Conservation (phyloP, 1,284 basidiomycete genomes). For the Athelia sp. region DNA sequence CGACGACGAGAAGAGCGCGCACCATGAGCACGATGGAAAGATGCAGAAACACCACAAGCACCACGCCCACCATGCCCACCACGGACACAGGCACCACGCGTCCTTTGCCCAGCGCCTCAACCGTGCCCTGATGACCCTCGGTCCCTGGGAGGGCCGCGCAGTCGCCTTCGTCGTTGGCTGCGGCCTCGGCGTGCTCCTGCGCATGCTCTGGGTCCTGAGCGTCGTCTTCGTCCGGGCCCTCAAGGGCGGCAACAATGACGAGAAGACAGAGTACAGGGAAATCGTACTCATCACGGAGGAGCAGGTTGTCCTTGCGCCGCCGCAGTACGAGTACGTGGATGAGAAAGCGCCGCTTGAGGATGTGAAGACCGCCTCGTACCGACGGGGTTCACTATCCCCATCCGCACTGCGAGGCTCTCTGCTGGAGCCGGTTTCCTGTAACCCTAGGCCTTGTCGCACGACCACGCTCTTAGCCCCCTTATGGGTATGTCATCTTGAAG, state of each 20-base stretch:
- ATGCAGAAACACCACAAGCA: constrained; percentile 4
- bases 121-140: constrained; percentile 58
- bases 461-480: too few relatives aligned
- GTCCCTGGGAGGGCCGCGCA: constrained; percentile 75
- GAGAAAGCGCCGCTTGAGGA: constrained; percentile 31
- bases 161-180: constrained; percentile 78
- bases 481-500: too few relatives aligned
- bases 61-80: constrained; percentile 12
- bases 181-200: constrained; percentile 71
- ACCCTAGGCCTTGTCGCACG: too few relatives aligned
- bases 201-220: constrained; percentile 70
- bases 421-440: too few relatives aligned
- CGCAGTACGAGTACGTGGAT: constrained; percentile 40
- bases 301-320: constrained; percentile 39
- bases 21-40: constrained; percentile 7
- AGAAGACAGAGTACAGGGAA: constrained; percentile 33
- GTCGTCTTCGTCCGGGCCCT: constrained; percentile 54
- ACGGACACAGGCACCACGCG: constrained; percentile 14
- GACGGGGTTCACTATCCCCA: too few relatives aligned
- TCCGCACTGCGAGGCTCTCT: too few relatives aligned
- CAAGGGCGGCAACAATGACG: constrained; percentile 29
- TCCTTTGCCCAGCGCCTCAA: constrained; percentile 57
- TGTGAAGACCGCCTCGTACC: too few relatives aligned
- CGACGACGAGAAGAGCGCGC: constrained; percentile 5
- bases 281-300: constrained; percentile 25